Evolutionary conservation across 2,329 filamentous ascomycete species (phyloP).

Genomic region (Xylariaceae sp.): DNA sequence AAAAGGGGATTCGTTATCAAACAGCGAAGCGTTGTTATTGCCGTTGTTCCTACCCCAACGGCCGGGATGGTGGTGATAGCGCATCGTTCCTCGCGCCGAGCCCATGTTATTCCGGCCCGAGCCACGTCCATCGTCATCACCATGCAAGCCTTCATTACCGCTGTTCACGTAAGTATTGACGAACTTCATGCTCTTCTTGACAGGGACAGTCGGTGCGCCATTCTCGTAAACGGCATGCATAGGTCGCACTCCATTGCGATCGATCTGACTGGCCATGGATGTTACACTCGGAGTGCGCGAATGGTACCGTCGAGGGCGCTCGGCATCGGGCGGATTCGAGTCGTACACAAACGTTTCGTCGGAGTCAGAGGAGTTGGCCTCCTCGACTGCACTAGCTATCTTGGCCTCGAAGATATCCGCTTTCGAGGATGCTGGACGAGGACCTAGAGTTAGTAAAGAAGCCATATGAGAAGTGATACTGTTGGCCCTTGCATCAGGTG

Average conservation of each 20-base stretch:
- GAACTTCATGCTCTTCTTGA: constrained; percentile 96
- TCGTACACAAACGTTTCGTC: constrained; percentile 99
- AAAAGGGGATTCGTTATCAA: constrained; percentile 75
- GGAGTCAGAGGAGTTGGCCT: constrained; percentile 93
- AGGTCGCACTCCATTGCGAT: constrained; percentile 55
- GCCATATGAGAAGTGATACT: constrained; percentile 38
- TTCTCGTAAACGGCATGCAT: constrained; percentile 63
- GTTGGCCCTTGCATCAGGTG: constrained; percentile 23
- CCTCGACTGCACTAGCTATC: constrained; percentile 91
- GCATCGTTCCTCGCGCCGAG: constrained; percentile 59
- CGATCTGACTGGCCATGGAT: constrained; percentile 68
- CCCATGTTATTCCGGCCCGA: constrained; percentile 57
- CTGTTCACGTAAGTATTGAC: constrained; percentile 70
- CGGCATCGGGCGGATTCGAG: constrained; percentile 77
- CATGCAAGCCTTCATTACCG: constrained; percentile 48
- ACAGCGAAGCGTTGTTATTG: constrained; percentile 64
- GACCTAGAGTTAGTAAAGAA: constrained; percentile 41
- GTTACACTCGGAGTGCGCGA: constrained; percentile 93
- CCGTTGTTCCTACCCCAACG: constrained; percentile 67
- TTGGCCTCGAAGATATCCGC: constrained; percentile 98
- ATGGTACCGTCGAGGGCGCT: constrained; percentile 71
- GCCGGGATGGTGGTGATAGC: constrained; percentile 70
- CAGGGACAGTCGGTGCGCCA: constrained; percentile 46
- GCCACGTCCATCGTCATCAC: constrained; percentile 63
- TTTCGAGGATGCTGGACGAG: constrained; percentile 72